Percentiles rank a stretch among this genome's conserved stretches.
Conservation (phyloP, 2,329 filamentous ascomycete genomes). For the Cercospora sp. region DNA sequence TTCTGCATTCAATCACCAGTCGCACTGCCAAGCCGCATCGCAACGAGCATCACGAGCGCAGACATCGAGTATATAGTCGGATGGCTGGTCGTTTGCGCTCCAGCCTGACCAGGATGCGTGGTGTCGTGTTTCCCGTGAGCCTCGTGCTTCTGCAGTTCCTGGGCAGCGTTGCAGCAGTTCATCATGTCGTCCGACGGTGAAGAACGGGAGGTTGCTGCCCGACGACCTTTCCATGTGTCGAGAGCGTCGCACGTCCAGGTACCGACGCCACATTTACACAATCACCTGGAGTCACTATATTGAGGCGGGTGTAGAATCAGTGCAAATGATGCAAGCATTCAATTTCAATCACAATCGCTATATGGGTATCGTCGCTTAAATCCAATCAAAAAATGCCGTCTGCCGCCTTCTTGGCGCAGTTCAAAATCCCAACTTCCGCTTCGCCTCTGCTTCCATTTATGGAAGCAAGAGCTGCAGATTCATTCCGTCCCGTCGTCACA, state of each 20-base stretch:
- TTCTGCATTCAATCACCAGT: constrained; percentile 19
- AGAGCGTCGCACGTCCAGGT: not conserved
- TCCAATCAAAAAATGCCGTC: constrained; percentile 10
- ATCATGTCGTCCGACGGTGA: constrained; percentile 22
- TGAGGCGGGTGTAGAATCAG: not conserved
- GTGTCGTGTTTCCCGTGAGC: constrained; percentile 7
- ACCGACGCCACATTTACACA: not conserved
- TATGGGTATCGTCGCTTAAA: constrained; percentile 16
- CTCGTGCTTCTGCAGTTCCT: constrained; percentile 26
- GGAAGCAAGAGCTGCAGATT: not conserved
- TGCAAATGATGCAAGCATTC: not conserved
- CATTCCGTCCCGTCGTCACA: not conserved
- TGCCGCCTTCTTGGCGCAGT: constrained; percentile 8
- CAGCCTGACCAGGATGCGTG: constrained; percentile 17
- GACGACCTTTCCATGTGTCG: not conserved
- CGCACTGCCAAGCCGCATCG: constrained; percentile 24
- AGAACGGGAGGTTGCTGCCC: not conserved
- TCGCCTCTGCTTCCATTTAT: not conserved
- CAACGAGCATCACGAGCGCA: constrained; percentile 17
- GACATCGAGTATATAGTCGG: not conserved
- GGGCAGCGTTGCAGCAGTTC: constrained; percentile 26
- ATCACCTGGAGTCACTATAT: not conserved
- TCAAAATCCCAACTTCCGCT: not conserved
- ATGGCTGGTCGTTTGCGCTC: constrained; percentile 22
- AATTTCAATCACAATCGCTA: constrained; percentile 13